Evolutionary conservation across 139 green algal species (phyloP), one percentile per base, ranked within the genome.

Genomic region (Monoraphidium neglectum): DNA sequence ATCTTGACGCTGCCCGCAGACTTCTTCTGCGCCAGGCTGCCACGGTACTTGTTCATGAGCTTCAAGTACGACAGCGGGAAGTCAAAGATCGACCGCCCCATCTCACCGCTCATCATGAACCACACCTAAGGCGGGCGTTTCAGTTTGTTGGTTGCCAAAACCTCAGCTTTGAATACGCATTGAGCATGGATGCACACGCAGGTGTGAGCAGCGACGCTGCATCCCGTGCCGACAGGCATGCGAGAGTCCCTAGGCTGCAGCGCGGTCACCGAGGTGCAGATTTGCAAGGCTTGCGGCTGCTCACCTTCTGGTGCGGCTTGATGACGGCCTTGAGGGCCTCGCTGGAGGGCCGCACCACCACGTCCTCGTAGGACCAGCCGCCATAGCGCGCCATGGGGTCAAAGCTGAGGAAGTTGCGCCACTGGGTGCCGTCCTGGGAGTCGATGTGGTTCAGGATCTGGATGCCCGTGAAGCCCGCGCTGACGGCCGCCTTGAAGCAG

Each of bases 381-480:
- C 30, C 64, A n/a, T 80, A 80, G 32, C 43, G 47, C 28, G 13
- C 35, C 62, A 73, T 24, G 0, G 75, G 75, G 40, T 80, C 66
- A 70, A 80, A 75, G 38, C 69, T 65, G 6, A 80, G n/a, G 21
- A 56, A 6, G 54, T 80, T 80, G 32, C 75, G 53, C 75, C 75
- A 80, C 0, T 65, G 28, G 21, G 5, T 5, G 54, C 56, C 35
- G 6, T 43, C 15, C 0, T 24, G n/a, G 57, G 68, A 12, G 43
- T 79, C 75, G 28, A 80, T 73, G 75, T 80, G 75, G 75, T 80
- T 80, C 8, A 80, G 37, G 43, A 80, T 63, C 35, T 79, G 73
- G 36, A 79, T 36, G 40, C 63, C 73, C 1, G 43, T 73, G 47
- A 79, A 79, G 3, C 73, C 73, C 28, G 63, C 43, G 8, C 36